Percentiles rank a stretch among this genome's conserved stretches.
These are phyloP conservation scores for Ambrosia hybrid DNA, from an alignment of 140 eudicot species.

Conservation along the genomic window DNA sequence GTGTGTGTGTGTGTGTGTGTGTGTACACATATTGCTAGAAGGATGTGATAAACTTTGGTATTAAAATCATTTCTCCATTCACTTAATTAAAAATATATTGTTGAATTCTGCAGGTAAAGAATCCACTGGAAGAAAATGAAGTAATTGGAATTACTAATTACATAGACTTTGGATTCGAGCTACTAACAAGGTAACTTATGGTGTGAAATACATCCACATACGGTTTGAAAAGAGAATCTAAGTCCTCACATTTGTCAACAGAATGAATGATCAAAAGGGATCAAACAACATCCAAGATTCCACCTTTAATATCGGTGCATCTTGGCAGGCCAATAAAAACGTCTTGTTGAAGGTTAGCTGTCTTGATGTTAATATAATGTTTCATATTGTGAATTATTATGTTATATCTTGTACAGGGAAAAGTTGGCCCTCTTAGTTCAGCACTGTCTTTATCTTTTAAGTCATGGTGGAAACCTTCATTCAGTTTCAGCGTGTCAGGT, in stretches of 20 bases:
- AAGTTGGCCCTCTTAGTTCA: constrained; percentile 80
- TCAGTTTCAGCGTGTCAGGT: constrained; percentile 86
- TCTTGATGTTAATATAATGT: constrained; percentile 2
- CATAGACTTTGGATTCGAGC: constrained; percentile 85
- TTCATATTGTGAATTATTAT: background rate
- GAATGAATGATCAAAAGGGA: constrained; percentile 55
- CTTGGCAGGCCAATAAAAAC: constrained; percentile 98
- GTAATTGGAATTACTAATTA: constrained; percentile 82
- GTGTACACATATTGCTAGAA: background rate
- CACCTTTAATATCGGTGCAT: constrained; percentile 88
- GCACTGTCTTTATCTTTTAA: constrained; percentile 81
- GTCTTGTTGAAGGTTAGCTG: constrained; percentile 67
- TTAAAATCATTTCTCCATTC: background rate
- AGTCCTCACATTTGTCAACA: constrained; percentile 26
- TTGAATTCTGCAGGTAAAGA: constrained; percentile 59
- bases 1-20: background rate
- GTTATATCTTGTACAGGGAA: constrained; percentile 55
- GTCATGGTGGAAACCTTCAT: constrained; percentile 98
- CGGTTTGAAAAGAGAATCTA: constrained; percentile 17
- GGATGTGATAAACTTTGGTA: no score
- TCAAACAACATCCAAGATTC: constrained; percentile 58
- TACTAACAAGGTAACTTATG: constrained; percentile 60
- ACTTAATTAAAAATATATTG: background rate
- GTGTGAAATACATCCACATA: constrained; percentile 1
- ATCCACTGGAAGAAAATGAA: constrained; percentile 73